phyloP scores from a whole-genome alignment of 2,329 filamentous ascomycete genomes.

The Coccinonectria pachysandricola region DNA sequence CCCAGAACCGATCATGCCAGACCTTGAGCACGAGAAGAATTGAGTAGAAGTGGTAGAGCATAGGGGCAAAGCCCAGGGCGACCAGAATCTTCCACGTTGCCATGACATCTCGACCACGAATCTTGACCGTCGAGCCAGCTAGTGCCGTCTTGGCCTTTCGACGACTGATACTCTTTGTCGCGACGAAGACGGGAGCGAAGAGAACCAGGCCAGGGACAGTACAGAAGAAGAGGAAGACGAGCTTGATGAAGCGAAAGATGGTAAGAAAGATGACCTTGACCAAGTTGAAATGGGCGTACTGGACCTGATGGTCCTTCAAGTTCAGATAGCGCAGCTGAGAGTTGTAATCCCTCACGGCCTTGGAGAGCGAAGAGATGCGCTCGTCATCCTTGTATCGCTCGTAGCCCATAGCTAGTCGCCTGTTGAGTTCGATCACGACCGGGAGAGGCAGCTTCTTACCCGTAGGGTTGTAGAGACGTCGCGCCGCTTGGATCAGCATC shows the following conservation, averaged over 20 bases:
- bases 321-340: conserved; percentile 74
- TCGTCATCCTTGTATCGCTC: conserved; percentile 86
- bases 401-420: conserved; percentile 83
- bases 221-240: conserved; percentile 64
- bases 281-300: conserved; percentile 77
- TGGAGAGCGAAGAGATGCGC: conserved; percentile 65
- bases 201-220: conserved; percentile 80
- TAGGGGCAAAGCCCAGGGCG: conserved; percentile 71
- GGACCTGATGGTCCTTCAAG: conserved; percentile 87
- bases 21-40: conserved; percentile 65
- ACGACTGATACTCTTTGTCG: conserved; percentile 70
- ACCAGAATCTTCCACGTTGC: conserved; percentile 91
- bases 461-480: conserved; percentile 86
- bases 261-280: conserved; percentile 65
- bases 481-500: conserved; percentile 91
- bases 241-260: conserved; percentile 69
- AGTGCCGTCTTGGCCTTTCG: conserved; percentile 76
- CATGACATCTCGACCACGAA: conserved; percentile 81
- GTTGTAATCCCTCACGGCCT: conserved; percentile 77
- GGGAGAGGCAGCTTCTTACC: conserved; percentile 88
- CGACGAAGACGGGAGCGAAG: conserved; percentile 81
- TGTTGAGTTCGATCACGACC: conserved; percentile 87
- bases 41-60: conserved; percentile 75
- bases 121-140: conserved; percentile 78
- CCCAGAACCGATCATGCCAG: conserved; percentile 70